phyloP scores from a whole-genome alignment of 2,329 filamentous ascomycete genomes.

The Xylariaceae sp. region DNA sequence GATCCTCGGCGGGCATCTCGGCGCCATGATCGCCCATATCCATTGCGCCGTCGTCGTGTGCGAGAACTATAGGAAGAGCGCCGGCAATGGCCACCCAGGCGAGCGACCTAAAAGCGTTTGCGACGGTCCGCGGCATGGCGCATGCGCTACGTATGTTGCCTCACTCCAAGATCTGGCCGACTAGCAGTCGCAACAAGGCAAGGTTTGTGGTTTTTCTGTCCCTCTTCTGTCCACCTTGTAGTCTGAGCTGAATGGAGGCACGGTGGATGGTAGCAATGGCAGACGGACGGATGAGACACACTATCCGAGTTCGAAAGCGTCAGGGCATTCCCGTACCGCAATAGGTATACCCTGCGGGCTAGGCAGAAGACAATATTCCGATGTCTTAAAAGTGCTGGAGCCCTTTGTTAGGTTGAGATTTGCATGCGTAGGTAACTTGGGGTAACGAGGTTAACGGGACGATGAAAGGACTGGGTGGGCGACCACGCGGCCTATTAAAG shows the following conservation, averaged over 20 bases:
- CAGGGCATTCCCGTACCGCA: constrained; percentile 9
- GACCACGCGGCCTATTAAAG: too few relatives aligned
- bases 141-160: background rate
- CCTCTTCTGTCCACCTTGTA: background rate
- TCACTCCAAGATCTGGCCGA: background rate
- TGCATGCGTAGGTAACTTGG: background rate
- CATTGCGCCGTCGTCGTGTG: constrained; percentile 32
- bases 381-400: background rate
- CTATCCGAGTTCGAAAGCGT: constrained; percentile 3
- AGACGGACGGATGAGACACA: constrained; percentile 4
- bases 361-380: background rate
- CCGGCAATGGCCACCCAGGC: constrained; percentile 31
- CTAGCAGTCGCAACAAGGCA: constrained; percentile 2
- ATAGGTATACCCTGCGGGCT: background rate
- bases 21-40: constrained; percentile 25
- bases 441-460: too few relatives aligned
- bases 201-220: background rate
- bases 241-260: background rate
- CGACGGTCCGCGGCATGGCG: constrained; percentile 26
- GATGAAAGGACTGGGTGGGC: background rate
- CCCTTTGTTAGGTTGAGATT: background rate
- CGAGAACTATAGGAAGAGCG: constrained; percentile 32
- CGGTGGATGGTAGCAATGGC: constrained; percentile 1
- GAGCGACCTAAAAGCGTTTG: constrained; percentile 26
- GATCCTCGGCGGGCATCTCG: constrained; percentile 30